phyloP scores from a whole-genome alignment of 1,139 yeast species.

The Geotrichum europaeum region DNA sequence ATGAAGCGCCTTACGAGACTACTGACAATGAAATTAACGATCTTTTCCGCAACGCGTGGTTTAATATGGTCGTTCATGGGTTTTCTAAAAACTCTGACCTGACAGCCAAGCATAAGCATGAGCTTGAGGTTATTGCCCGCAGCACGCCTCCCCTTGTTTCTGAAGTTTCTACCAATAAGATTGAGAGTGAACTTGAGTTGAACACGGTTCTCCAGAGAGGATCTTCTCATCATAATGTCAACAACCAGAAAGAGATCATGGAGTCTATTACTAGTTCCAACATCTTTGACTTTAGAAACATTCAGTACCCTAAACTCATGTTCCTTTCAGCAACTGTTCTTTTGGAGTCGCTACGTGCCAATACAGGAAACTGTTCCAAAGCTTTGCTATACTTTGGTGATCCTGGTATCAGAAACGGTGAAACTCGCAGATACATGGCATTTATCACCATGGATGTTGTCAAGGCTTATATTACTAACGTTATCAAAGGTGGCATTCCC shows the following conservation, averaged over 20 bases:
- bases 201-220: conserved; percentile 89
- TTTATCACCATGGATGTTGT: conserved; percentile 58
- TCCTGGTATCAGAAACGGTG: conserved; percentile 69
- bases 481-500: conserved; percentile 44
- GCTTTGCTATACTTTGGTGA: conserved; percentile 75
- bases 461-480: conserved; percentile 48
- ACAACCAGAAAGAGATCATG: conserved; percentile 59
- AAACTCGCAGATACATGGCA: conserved; percentile 65
- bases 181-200: conserved; percentile 87
- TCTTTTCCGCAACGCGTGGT: conserved; percentile 87
- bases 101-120: conserved; percentile 42
- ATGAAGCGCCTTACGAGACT: conserved; percentile 40
- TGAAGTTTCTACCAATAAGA: conserved; percentile 74
- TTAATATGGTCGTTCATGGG: conserved; percentile 89
- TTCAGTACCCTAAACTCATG: conserved; percentile 78
- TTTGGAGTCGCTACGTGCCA: conserved; percentile 72
- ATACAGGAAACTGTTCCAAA: conserved; percentile 74
- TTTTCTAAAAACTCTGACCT: conserved; percentile 57
- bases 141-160: conserved; percentile 91
- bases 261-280: conserved; percentile 27
- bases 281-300: conserved; percentile 39
- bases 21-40: conserved; percentile 45
- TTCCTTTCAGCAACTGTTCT: conserved; percentile 78
- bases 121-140: conserved; percentile 69
- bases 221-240: conserved; percentile 74